Evolutionary conservation across 306 rosid species (phyloP).

Genomic region (Castanea sativa): DNA sequence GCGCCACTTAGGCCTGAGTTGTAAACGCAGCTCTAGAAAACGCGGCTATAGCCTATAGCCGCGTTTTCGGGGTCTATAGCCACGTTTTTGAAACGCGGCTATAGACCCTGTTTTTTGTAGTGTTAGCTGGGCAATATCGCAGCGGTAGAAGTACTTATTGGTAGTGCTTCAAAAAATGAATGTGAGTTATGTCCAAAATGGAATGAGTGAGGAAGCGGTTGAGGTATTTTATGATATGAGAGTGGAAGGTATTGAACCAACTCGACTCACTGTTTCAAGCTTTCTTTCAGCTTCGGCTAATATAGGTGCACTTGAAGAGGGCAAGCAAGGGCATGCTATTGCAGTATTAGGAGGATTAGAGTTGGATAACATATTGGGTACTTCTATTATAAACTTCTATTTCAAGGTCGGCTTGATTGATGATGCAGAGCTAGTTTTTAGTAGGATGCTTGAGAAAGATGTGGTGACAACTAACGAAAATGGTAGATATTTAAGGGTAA

Average conservation of each 20-base stretch:
- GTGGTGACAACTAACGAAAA: constrained; percentile 34
- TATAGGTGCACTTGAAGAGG: constrained; percentile 49
- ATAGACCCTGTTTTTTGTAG: too few species aligned
- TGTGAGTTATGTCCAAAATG: constrained; percentile 53
- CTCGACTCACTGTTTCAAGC: constrained; percentile 56
- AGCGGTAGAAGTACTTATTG: too few species aligned
- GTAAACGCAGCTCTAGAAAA: too few species aligned
- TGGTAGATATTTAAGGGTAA: too few species aligned
- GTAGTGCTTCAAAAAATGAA: constrained; percentile 26
- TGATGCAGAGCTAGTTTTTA: constrained; percentile 57
- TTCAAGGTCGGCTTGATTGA: constrained; percentile 74
- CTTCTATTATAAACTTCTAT: constrained; percentile 68
- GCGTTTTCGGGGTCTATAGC: too few species aligned
- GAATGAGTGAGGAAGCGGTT: constrained; percentile 60
- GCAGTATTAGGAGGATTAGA: constrained; percentile 53
- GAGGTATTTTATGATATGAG: constrained; percentile 52
- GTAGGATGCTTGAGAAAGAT: constrained; percentile 49
- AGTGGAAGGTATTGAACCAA: constrained; percentile 46
- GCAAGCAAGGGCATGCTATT: constrained; percentile 75
- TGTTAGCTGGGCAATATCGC: too few species aligned
- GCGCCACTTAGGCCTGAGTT: too few species aligned
- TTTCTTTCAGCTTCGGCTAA: constrained; percentile 69
- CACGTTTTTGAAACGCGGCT: too few species aligned
- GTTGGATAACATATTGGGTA: constrained; percentile 57
- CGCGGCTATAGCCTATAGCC: too few species aligned